Percentiles rank a stretch among this genome's conserved stretches.
Conservation (phyloP, 2,329 filamentous ascomycete species). For the Fusarium decemcellulare region DNA sequence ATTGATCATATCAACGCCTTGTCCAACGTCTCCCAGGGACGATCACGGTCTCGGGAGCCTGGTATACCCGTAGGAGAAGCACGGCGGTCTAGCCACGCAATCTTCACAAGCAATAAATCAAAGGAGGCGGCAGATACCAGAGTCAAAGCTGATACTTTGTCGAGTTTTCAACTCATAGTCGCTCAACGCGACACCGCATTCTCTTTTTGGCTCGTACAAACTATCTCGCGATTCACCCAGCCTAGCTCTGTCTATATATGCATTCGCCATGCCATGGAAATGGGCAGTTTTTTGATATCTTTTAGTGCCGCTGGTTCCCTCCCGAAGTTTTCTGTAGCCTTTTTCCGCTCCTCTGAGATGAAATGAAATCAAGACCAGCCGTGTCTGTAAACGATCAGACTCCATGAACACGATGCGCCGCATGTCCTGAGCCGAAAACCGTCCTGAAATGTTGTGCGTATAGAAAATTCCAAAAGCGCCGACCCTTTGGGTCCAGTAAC, state of each 20-base stretch:
- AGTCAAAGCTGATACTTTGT: slow-evolving; percentile 36
- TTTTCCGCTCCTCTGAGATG: slow-evolving; percentile 26
- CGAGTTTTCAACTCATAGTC: slow-evolving; percentile 33
- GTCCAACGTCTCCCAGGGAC: not conserved
- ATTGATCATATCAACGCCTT: not conserved
- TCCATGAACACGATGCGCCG: slow-evolving; percentile 25
- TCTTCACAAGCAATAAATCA: slow-evolving; percentile 32
- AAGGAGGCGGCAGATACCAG: slow-evolving; percentile 26
- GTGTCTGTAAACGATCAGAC: slow-evolving; percentile 27
- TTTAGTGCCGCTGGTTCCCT: slow-evolving; percentile 17
- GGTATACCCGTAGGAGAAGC: not conserved
- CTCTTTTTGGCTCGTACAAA: slow-evolving; percentile 34
- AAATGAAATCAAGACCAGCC: slow-evolving; percentile 29
- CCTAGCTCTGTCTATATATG: slow-evolving; percentile 38
- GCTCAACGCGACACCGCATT: slow-evolving; percentile 30
- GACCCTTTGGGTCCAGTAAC: slow-evolving; percentile 21
- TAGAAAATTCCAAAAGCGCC: slow-evolving; percentile 47
- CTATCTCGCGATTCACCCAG: slow-evolving; percentile 36
- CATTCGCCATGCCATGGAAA: slow-evolving; percentile 23
- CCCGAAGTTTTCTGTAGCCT: slow-evolving; percentile 31
- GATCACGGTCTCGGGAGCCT: not conserved
- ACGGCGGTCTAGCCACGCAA: not conserved
- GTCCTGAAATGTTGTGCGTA: slow-evolving; percentile 18
- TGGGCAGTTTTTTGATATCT: slow-evolving; percentile 20
- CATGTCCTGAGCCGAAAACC: slow-evolving; percentile 22